A percentile compares a stretch with the other conserved stretches of the same genome.
Conservation (phyloP, 192 early-diverging fungal genomes). For the Martensiomyces pterosporus region DNA sequence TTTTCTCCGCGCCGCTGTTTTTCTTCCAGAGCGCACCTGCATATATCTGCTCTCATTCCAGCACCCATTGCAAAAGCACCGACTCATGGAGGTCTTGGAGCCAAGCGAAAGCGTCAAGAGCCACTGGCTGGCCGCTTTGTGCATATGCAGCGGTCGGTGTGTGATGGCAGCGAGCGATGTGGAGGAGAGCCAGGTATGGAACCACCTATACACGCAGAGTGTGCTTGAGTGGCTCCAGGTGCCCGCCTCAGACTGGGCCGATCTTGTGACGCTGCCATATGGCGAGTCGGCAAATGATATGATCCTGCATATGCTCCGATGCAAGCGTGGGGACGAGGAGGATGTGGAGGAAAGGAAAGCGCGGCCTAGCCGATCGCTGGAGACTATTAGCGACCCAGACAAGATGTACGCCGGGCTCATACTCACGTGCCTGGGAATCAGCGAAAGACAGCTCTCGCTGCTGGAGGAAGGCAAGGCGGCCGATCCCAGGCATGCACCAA, state of each 20-base stretch:
- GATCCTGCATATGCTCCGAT: slow-evolving; percentile 32
- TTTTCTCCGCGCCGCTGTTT: too few species aligned
- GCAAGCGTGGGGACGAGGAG: slow-evolving; percentile 30
- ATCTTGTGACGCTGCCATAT: slow-evolving; percentile 16
- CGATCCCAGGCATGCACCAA: background rate
- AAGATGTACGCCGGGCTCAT: slow-evolving; percentile 25
- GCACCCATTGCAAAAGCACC: too few species aligned
- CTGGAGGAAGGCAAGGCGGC: too few species aligned
- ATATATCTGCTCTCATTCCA: too few species aligned
- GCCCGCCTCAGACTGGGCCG: slow-evolving; percentile 8
- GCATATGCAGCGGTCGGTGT: slow-evolving; percentile 37
- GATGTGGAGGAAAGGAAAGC: slow-evolving; percentile 1
- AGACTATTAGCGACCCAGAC: slow-evolving; percentile 22
- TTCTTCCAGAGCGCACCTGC: too few species aligned
- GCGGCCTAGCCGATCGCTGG: slow-evolving; percentile 9
- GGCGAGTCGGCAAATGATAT: slow-evolving; percentile 40
- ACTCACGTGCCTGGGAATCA: slow-evolving; percentile 28
- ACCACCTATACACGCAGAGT: slow-evolving; percentile 22
- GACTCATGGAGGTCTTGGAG: slow-evolving; percentile 30
- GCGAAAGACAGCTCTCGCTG: slow-evolving; percentile 8
- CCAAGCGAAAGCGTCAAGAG: slow-evolving; percentile 12
- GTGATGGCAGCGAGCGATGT: slow-evolving; percentile 25
- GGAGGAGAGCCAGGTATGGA: slow-evolving; percentile 18
- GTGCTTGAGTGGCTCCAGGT: slow-evolving; percentile 32
- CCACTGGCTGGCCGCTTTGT: slow-evolving; percentile 37